Conservation (phyloP, 1,284 basidiomycete genomes). For the Amanita bisporigera region DNA sequence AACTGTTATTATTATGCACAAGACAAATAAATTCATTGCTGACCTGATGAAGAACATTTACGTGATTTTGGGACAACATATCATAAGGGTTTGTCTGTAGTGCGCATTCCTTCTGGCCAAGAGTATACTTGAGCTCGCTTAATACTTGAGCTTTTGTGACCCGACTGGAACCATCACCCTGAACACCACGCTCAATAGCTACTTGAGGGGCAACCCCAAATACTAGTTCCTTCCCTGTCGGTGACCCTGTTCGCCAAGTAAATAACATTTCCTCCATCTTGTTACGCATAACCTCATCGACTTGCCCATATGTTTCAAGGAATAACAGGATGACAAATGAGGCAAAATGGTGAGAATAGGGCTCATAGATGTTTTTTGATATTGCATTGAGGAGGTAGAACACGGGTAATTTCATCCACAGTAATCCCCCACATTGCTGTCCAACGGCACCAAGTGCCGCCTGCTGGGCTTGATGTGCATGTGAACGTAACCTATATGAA, state of each 20-base stretch:
- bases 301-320: conserved; percentile 82
- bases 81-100: conserved; percentile 74
- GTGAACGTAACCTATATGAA: too few relatives aligned
- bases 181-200: conserved; percentile 78
- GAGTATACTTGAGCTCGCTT: conserved; percentile 78
- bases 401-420: conserved; percentile 89
- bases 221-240: conserved; percentile 78
- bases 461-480: too few relatives aligned
- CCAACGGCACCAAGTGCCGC: too few relatives aligned
- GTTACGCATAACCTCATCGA: conserved; percentile 81
- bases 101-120: conserved; percentile 75
- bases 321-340: conserved; percentile 80
- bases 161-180: conserved; percentile 62
- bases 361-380: conserved; percentile 91
- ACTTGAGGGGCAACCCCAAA: conserved; percentile 79
- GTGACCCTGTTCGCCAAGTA: conserved; percentile 89
- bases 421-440: too few relatives aligned
- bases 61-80: conserved; percentile 62
- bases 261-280: conserved; percentile 97
- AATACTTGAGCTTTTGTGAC: conserved; percentile 77
- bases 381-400: conserved; percentile 98
- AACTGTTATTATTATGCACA: neutral
- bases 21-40: conserved; percentile 31
- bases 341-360: conserved; percentile 85
- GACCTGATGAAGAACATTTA: conserved; percentile 77